Evolutionary conservation across 768 basidiomycete species (phyloP).

Genomic region (Rossbeevera mucosa): DNA sequence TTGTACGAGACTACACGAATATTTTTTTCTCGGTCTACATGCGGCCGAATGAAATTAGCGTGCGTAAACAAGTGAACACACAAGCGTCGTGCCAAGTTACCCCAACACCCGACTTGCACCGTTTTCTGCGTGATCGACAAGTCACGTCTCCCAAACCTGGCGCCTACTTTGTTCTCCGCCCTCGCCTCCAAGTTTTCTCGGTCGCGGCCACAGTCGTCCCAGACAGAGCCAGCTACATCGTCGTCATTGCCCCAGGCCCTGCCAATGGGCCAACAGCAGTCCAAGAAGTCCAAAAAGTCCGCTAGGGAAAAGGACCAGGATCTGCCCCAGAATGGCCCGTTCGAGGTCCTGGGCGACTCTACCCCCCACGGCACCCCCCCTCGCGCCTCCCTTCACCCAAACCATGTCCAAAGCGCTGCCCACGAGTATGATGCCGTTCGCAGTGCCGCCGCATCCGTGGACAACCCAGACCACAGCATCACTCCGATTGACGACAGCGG

Average conservation of each 20-base stretch:
- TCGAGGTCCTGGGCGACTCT: constrained; percentile 36
- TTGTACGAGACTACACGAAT: constrained; percentile 15
- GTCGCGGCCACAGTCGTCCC: constrained; percentile 69
- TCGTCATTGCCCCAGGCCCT: constrained; percentile 34
- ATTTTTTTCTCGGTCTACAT: constrained; percentile 9
- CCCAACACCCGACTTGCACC: constrained; percentile 21
- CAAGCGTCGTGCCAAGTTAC: constrained; percentile 16
- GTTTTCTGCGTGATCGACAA: constrained; percentile 26
- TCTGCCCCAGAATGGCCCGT: constrained; percentile 36
- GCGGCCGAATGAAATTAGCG: constrained; percentile 15
- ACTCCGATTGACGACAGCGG: constrained; percentile 40
- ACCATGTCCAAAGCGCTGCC: constrained; percentile 39
- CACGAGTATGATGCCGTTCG: constrained; percentile 32
- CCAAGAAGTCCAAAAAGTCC: constrained; percentile 73
- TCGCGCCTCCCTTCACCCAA: constrained; percentile 39
- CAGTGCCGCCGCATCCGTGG: constrained; percentile 31
- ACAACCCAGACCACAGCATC: constrained; percentile 30
- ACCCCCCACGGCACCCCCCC: constrained; percentile 41
- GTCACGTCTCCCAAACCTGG: constrained; percentile 53
- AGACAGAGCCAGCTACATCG: constrained; percentile 57
- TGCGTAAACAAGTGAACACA: constrained; percentile 32
- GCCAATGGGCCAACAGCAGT: constrained; percentile 80
- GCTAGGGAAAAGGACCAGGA: constrained; percentile 68
- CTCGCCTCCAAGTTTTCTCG: constrained; percentile 66
- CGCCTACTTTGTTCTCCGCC: constrained; percentile 75